These are phyloP conservation scores for Diaporthe citrichinensis DNA, from an alignment of 2,329 filamentous ascomycete species.

Conservation along the genomic window DNA sequence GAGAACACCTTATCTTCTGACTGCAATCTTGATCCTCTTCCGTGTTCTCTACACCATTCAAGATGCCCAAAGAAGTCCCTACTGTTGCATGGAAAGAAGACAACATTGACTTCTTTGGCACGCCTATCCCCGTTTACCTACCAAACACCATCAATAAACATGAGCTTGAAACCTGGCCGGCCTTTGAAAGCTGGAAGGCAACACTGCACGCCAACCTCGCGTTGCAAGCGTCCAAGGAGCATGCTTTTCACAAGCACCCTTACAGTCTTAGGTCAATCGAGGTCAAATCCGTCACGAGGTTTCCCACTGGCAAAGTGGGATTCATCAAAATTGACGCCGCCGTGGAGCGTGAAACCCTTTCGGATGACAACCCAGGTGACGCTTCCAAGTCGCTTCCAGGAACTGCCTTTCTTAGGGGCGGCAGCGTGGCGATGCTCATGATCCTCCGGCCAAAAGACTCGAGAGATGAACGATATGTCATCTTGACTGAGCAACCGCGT, in stretches of 20 bases:
- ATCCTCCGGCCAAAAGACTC: conserved; percentile 67
- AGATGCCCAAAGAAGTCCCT: neutral
- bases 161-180: neutral
- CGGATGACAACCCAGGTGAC: neutral
- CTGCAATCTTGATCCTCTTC: neutral
- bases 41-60: neutral
- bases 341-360: conserved; percentile 47
- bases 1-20: neutral
- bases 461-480: conserved; percentile 65
- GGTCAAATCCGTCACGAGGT: conserved; percentile 69
- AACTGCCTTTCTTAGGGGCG: conserved; percentile 69
- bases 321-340: conserved; percentile 69
- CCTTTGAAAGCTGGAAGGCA: conserved; percentile 61
- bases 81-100: neutral
- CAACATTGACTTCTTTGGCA: conserved; percentile 8
- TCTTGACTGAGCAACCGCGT: conserved; percentile 72
- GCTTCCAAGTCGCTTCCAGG: conserved; percentile 59
- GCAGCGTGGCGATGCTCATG: conserved; percentile 73
- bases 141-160: neutral
- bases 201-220: conserved; percentile 62
- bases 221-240: conserved; percentile 57
- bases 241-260: conserved; percentile 68
- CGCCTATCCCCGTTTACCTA: neutral
- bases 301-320: conserved; percentile 61
- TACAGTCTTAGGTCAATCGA: conserved; percentile 66